Evolutionary conservation across 1,284 basidiomycete genomes (phyloP), one percentile per base, ranked within the genome.

Genomic region (Tilletia caries): DNA sequence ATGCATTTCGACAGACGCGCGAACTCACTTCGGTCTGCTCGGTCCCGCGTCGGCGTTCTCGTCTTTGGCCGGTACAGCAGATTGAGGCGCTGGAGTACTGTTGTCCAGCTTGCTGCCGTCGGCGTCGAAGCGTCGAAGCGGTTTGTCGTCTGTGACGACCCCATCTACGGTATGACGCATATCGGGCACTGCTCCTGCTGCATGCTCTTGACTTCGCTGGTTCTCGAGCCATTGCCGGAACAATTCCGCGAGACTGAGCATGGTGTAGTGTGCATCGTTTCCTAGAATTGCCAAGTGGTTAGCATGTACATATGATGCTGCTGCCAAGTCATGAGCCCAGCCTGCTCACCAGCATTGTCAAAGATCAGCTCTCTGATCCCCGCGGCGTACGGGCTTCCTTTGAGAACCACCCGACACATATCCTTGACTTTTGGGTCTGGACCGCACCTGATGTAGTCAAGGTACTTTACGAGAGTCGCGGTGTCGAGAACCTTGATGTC

Each of bases 401-500:
- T 62, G 32, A 62, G 58, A 29, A 37, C 34, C 4, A 29, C 15
- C 13, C 12, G 3, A 13, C 27, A 29, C 32, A 62, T 33, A 10
- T 62, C 29, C 32, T 33, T 29, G 18, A 62, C 58, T 13, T 62
- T 62, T 27, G 23, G 27, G 58, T 62, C 32, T 3, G 33, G 32
- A 27, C 34, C 8, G 33, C 12, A 33, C 58, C 58, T 33, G 18
- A 5, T 32, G 18, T 62, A 37, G 20, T 23, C 58, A 13, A 62
- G 15, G 13, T 8, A 27, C 58, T 62, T 62, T 29, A 62, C 34
- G 32, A 62, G 29, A 0, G 58, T 62, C 13, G 32, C 58, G 3
- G 58, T 62, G 33, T 62, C 58, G 29, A 62, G 27, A 29, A 62
- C 18, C 32, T 62, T 62, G 58, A 62, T n/a, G 18, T 62, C 33